Percentiles rank a stretch among this genome's conserved stretches.
phyloP scores from a whole-genome alignment of 805 yeast species.

The Ogataea nitratoaversa region DNA sequence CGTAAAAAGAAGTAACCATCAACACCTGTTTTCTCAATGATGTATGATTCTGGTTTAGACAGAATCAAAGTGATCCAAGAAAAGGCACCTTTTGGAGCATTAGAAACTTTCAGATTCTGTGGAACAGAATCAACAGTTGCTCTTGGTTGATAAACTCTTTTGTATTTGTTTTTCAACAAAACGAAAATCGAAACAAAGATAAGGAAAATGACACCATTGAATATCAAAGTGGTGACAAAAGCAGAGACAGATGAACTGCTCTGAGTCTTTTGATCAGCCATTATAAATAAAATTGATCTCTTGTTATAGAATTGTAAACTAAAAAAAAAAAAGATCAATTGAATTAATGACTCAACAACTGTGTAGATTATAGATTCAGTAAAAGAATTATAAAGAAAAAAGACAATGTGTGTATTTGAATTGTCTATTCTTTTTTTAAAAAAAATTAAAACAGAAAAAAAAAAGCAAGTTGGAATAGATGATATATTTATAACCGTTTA shows the following conservation, averaged over 20 bases:
- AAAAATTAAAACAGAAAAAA: too few relatives aligned
- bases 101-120: conserved; percentile 39
- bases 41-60: conserved; percentile 52
- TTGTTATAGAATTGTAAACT: background rate
- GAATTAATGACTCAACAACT: too few relatives aligned
- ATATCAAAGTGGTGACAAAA: conserved; percentile 44
- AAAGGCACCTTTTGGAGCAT: conserved; percentile 41
- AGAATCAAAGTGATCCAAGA: conserved; percentile 53
- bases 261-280: background rate
- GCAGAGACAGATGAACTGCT: conserved; percentile 41
- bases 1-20: conserved; percentile 78
- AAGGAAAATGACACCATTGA: conserved; percentile 38
- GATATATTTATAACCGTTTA: too few relatives aligned
- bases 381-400: too few relatives aligned
- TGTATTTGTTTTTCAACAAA: conserved; percentile 37
- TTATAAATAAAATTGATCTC: background rate
- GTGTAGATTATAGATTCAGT: too few relatives aligned
- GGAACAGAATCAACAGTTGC: conserved; percentile 43
- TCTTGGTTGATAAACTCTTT: conserved; percentile 52
- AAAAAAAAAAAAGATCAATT: too few relatives aligned
- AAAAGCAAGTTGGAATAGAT: too few relatives aligned
- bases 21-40: conserved; percentile 65
- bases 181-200: conserved; percentile 40
- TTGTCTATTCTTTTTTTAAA: too few relatives aligned
- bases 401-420: too few relatives aligned